phyloP scores from a whole-genome alignment of 2,329 filamentous ascomycete species.

The Fusarium chaquense region DNA sequence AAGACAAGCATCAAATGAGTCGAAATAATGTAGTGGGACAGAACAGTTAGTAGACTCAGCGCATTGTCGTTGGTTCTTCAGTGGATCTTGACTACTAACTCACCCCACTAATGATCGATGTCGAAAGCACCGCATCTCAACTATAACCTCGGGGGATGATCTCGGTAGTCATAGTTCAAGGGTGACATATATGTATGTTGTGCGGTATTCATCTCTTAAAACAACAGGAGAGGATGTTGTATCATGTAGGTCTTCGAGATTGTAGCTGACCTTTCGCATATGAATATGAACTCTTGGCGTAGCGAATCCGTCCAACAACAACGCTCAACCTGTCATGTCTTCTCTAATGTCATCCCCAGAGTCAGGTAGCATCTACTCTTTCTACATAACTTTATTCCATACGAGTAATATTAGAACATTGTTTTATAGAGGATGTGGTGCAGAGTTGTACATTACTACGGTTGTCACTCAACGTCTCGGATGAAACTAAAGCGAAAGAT shows the following conservation, averaged over 20 bases:
- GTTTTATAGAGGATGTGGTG: too few species aligned
- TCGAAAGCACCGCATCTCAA: not conserved
- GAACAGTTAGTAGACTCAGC: not conserved
- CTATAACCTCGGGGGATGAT: not conserved
- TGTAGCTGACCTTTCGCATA: too few species aligned
- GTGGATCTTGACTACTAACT: not conserved
- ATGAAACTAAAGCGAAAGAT: conserved; percentile 14
- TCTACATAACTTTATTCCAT: too few species aligned
- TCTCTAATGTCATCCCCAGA: too few species aligned
- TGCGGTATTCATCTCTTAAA: too few species aligned
- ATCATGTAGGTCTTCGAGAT: too few species aligned
- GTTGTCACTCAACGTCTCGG: conserved; percentile 26
- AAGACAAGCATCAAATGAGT: not conserved
- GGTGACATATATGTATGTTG: not conserved
- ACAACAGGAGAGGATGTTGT: too few species aligned
- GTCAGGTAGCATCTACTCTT: too few species aligned
- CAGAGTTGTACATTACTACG: not conserved
- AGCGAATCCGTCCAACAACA: too few species aligned
- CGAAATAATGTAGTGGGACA: not conserved
- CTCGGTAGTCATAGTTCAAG: not conserved
- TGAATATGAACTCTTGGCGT: too few species aligned
- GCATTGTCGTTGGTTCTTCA: not conserved
- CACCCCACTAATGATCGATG: not conserved
- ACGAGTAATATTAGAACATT: too few species aligned
- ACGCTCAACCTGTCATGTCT: too few species aligned